Percentiles rank a stretch among this genome's conserved stretches.
Evolutionary conservation across 2,329 filamentous ascomycete genomes (phyloP).

Genomic region (Spiromastix sp.): DNA sequence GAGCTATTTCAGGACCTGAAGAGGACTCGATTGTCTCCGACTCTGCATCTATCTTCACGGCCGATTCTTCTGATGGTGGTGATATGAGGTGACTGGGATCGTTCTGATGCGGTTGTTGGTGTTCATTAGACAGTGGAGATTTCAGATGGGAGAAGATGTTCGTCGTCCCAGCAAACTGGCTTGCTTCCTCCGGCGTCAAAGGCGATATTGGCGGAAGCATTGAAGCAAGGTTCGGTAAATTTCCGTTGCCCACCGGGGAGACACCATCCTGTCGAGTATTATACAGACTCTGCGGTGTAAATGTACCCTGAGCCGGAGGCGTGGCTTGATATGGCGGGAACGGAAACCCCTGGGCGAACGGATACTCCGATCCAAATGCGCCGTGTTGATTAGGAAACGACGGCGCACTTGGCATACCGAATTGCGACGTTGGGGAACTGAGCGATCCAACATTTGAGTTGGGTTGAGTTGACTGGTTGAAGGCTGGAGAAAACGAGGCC

Average conservation of each 20-base stretch:
- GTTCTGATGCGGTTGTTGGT: slow-evolving; percentile 3
- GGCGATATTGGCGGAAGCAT: slow-evolving; percentile 57
- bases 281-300: slow-evolving; percentile 34
- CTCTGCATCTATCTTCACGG: slow-evolving; percentile 7
- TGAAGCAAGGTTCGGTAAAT: slow-evolving; percentile 30
- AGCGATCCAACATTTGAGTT: slow-evolving; percentile 56
- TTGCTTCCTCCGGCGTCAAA: slow-evolving; percentile 43
- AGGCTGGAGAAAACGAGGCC: slow-evolving; percentile 53
- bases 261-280: slow-evolving; percentile 27
- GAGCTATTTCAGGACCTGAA: slow-evolving; percentile 39
- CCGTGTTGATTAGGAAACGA: slow-evolving; percentile 9
- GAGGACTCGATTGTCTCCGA: slow-evolving; percentile 10
- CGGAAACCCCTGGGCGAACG: slow-evolving; percentile 58
- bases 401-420: slow-evolving; percentile 45
- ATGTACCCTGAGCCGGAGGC: slow-evolving; percentile 37
- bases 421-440: slow-evolving; percentile 60
- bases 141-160: slow-evolving; percentile 5
- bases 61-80: slow-evolving; percentile 7
- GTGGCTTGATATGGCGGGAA: slow-evolving; percentile 54
- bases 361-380: slow-evolving; percentile 47
- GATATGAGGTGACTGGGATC: slow-evolving; percentile 7
- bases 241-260: slow-evolving; percentile 51
- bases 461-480: slow-evolving; percentile 49
- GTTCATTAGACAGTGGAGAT: slow-evolving; percentile 1
- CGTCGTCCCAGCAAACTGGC: slow-evolving; percentile 20